Percentiles rank a stretch among this genome's conserved stretches.
Evolutionary conservation across 75 land plant genomes (phyloP).

Genomic region (Sequoia sempervirens): DNA sequence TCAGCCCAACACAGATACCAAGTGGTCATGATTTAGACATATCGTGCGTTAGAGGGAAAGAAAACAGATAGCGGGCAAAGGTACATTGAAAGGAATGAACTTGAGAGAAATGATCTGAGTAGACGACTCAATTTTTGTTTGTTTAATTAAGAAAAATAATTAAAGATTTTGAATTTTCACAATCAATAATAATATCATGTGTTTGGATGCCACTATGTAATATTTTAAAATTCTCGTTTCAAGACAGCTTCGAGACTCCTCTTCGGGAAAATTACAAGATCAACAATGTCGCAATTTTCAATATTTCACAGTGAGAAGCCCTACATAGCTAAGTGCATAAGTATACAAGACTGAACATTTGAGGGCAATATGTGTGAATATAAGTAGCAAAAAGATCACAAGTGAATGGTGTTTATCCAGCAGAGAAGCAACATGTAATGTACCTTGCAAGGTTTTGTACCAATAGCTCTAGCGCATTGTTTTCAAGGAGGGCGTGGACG

Average conservation of each 20-base stretch:
- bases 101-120: background rate
- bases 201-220: no score
- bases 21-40: background rate
- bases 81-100: background rate
- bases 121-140: background rate
- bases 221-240: no score
- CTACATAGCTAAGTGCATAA: no score
- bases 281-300: no score
- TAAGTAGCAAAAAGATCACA: background rate
- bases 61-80: background rate
- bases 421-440: background rate
- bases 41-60: background rate
- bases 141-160: background rate
- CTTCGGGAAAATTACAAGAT: no score
- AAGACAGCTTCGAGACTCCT: no score
- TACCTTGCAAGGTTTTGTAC: constrained; percentile 64
- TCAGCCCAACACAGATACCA: background rate
- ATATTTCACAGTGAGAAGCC: no score
- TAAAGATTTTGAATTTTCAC: no score
- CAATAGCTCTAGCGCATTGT: constrained; percentile 81
- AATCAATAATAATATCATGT: no score
- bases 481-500: constrained; percentile 81
- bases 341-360: no score
- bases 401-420: background rate
- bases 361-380: background rate